phyloP scores from a whole-genome alignment of 129 eudicot genomes.

The Centaurea solstitialis region DNA sequence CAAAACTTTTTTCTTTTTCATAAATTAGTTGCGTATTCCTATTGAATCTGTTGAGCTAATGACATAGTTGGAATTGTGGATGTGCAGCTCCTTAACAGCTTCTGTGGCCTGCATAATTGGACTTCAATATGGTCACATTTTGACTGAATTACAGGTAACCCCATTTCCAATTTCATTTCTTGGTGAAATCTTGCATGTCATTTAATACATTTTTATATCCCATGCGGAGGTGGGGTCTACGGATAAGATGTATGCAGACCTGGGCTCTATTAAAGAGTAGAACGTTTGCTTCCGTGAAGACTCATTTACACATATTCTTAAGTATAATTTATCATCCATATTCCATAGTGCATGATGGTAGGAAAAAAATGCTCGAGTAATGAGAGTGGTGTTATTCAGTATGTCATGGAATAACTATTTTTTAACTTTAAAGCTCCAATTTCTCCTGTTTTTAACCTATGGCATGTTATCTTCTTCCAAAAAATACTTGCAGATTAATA shows the following conservation, averaged over 20 bases:
- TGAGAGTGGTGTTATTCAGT: not conserved
- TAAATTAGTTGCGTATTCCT: not conserved
- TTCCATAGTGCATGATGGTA: not conserved
- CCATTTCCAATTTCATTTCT: not conserved
- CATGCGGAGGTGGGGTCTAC: not conserved
- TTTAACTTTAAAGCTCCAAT: not conserved
- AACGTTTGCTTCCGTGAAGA: not conserved
- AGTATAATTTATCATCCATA: not conserved
- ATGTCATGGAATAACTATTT: slow-evolving; percentile 1
- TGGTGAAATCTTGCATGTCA: not conserved
- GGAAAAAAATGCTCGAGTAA: not conserved
- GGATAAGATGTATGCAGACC: not conserved
- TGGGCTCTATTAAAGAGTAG: not conserved
- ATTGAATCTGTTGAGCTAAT: slow-evolving; percentile 13
- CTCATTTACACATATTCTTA: not conserved
- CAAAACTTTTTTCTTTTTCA: not conserved
- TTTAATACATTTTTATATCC: not conserved
- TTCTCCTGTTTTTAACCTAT: slow-evolving; percentile 13
- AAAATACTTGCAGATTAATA: not conserved
- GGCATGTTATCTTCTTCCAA: slow-evolving; percentile 3
- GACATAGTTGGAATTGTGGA: slow-evolving; percentile 12
- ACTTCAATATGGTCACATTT: slow-evolving; percentile 74
- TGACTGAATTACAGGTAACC: slow-evolving; percentile 58
- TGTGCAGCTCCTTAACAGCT: slow-evolving; percentile 68
- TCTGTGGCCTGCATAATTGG: slow-evolving; percentile 67